Evolutionary conservation across 345 rosid species (phyloP).

Genomic region (Alliaria petiolata): DNA sequence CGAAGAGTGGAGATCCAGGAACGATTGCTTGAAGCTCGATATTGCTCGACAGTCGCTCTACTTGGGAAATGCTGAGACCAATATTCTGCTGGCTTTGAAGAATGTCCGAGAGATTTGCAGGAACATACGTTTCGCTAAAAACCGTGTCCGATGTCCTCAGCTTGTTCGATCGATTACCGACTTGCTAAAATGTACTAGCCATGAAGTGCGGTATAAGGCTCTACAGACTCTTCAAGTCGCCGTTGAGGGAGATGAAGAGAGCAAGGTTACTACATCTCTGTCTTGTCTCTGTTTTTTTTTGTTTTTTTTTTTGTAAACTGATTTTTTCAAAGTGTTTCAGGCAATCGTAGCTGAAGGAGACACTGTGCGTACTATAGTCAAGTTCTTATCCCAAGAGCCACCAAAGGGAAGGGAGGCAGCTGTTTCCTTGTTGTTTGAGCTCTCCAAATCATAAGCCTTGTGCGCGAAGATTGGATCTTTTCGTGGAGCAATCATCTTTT

Average conservation of each 20-base stretch:
- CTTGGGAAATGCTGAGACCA: conserved; percentile 55
- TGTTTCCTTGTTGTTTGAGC: conserved; percentile 79
- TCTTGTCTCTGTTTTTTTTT: conserved; percentile 11
- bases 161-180: conserved; percentile 72
- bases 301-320: conserved; percentile 1
- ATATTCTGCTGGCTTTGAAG: conserved; percentile 56
- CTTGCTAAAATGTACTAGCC: conserved; percentile 73
- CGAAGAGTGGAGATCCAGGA: conserved; percentile 95
- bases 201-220: conserved; percentile 66
- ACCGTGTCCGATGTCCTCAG: conserved; percentile 59
- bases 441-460: conserved; percentile 76
- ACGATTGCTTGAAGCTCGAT: conserved; percentile 82
- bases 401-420: conserved; percentile 85
- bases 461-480: conserved; percentile 89
- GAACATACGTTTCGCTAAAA: conserved; percentile 51
- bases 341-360: conserved; percentile 86
- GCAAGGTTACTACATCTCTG: conserved; percentile 60
- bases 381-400: conserved; percentile 68
- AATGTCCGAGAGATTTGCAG: conserved; percentile 53
- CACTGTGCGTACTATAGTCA: conserved; percentile 84
- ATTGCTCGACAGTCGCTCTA: conserved; percentile 67
- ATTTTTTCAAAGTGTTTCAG: conserved; percentile 38
- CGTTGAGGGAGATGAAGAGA: conserved; percentile 74
- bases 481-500: conserved; percentile 83
- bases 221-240: conserved; percentile 72